Conservation (phyloP, 352 stramenopile genomes). For the Phytophthora podocarpi region DNA sequence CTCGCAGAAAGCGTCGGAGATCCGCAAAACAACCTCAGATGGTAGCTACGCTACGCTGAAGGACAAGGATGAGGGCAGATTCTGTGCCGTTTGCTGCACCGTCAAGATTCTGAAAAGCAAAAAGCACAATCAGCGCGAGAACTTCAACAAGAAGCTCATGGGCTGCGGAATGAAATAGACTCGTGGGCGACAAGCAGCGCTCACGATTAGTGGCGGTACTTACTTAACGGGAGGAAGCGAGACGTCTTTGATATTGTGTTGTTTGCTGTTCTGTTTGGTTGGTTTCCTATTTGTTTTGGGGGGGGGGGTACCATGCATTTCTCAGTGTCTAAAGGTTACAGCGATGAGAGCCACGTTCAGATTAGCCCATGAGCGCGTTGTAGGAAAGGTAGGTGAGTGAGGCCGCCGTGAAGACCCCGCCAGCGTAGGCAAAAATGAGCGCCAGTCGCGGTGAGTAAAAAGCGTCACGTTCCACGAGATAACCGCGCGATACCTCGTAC, state of each 20-base stretch:
- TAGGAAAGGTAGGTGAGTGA: slow-evolving; percentile 77
- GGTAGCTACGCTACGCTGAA: slow-evolving; percentile 40
- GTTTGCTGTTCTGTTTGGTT: slow-evolving; percentile 8
- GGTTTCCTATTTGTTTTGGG: background rate
- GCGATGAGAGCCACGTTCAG: background rate
- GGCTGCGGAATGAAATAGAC: slow-evolving; percentile 74
- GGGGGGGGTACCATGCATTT: background rate
- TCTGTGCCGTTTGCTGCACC: slow-evolving; percentile 82
- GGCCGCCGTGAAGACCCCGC: slow-evolving; percentile 57
- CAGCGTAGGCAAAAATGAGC: slow-evolving; percentile 52
- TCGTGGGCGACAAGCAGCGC: slow-evolving; percentile 2
- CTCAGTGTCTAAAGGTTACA: slow-evolving; percentile 25
- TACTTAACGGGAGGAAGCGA: slow-evolving; percentile 36
- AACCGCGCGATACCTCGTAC: slow-evolving; percentile 69
- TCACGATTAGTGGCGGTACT: slow-evolving; percentile 27
- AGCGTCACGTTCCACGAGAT: slow-evolving; percentile 50
- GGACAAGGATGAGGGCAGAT: slow-evolving; percentile 67
- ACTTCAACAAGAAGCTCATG: slow-evolving; percentile 83
- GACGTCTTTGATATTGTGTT: slow-evolving; percentile 42
- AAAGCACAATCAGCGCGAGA: slow-evolving; percentile 70
- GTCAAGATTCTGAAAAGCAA: slow-evolving; percentile 80
- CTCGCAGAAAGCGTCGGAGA: slow-evolving; percentile 77
- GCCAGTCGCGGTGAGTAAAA: slow-evolving; percentile 65
- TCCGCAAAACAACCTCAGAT: slow-evolving; percentile 55
- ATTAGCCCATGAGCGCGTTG: slow-evolving; percentile 49